phyloP scores from a whole-genome alignment of 768 basidiomycete genomes.

The Fibroporia radiculosa region DNA sequence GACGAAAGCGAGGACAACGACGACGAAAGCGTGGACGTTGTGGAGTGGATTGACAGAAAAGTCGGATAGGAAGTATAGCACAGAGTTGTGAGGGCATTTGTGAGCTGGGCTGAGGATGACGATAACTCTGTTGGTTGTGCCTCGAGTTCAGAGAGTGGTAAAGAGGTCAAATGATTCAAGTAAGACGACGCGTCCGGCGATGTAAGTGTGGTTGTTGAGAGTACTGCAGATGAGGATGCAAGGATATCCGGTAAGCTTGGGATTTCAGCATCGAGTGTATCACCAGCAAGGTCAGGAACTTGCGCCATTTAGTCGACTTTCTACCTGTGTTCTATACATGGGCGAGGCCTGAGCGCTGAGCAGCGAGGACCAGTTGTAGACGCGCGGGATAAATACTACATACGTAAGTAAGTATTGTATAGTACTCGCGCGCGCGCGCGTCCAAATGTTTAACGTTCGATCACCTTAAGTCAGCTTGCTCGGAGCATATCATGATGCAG shows the following conservation, averaged over 20 bases:
- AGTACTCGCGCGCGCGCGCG: no score
- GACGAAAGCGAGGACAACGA: constrained; percentile 70
- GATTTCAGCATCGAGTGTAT: constrained; percentile 6
- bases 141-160: constrained; percentile 61
- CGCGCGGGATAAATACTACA: no score
- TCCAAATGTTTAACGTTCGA: no score
- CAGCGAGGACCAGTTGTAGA: no score
- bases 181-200: constrained; percentile 35
- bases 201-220: constrained; percentile 9
- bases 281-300: no score
- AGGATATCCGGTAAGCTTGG: constrained; percentile 16
- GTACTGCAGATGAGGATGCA: constrained; percentile 11
- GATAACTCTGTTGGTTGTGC: constrained; percentile 70
- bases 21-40: constrained; percentile 62
- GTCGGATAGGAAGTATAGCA: constrained; percentile 90
- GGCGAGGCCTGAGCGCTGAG: no score
- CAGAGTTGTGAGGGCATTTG: constrained; percentile 81
- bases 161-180: constrained; percentile 54
- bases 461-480: no score
- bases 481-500: no score
- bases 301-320: no score
- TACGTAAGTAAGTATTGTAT: no score
- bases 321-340: no score
- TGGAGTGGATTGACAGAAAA: constrained; percentile 80
- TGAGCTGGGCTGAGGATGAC: constrained; percentile 80